Evolutionary conservation across 208 protist genomes (phyloP), one percentile per base, ranked within the genome.

Genomic region (Leishmania major): DNA sequence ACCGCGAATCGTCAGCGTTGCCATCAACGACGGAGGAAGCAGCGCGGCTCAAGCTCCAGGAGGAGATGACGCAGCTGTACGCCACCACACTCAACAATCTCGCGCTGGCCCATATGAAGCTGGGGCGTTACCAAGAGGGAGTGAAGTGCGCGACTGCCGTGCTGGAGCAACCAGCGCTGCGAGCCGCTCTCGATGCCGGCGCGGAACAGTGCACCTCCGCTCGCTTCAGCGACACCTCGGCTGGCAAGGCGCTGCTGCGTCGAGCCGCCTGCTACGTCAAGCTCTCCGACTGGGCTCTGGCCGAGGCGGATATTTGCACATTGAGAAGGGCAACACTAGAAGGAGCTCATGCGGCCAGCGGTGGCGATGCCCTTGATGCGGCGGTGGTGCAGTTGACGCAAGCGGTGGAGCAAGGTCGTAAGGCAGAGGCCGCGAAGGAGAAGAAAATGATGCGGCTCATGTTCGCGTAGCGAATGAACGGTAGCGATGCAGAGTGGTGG

Each of bases 361-460:
- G 49, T 35, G 7, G 35, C 0, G 31, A 47, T 10, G 64, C 80
- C 19, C 37, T 55, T 0, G 91, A 95, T 69, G 28, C 76, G 25
- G 80, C 59, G 22, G 80, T 80, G 25, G 71, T 31, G 37, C 67
- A 78, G n/a, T 57, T 93, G 28, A 75, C 67, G 22, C 60, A 53
- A 40, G 47, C 77, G 11, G 84, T 91, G 31, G 62, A 53, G 40
- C 19, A 49, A n/a, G 84, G 84, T 2, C 84, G 75, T 4, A 57
- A 83, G 73, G 69, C 45, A 37, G 85, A 84, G 40, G 62, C 66
- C 1, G 59, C 69, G 62, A 80, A 78, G 62, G 83, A 94, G 69
- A 88, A 87, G 66, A 85, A 86, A 53, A 92, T 93, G 89, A 91
- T 83, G 75, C 76, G 80, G 59, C 90, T 86, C 51, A 96, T 96